Base-by-base conservation (phyloP, 768 basidiomycete species). In the Mycena alexandri region DNA sequence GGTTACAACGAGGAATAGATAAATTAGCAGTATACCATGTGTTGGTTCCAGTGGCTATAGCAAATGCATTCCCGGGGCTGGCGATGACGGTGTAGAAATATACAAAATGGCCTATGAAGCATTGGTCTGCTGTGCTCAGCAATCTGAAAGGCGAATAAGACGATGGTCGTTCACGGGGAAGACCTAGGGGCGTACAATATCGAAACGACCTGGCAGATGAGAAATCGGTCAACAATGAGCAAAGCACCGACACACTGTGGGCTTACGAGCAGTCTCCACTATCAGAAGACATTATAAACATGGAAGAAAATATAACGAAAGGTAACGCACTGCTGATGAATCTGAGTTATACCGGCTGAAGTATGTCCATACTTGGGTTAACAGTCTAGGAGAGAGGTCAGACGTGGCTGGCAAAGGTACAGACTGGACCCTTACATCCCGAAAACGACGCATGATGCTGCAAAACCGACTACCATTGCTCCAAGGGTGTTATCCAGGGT, bases 401-500 rank as follows among this genome's bases (percentile, higher is more conserved):
- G 25, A 17, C 12, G 33, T 7, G 22, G n/a, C 19, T 5, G 38
- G 4, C 22, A 1, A 50, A 21, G 14, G 42, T 5, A 16, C 3
- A 0, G 41, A 42, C 19, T 5, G 22, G 14, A 67, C 70, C 24
- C 70, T 33, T 14, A 68, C 70, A 89, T 79, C 21, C 89, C 89
- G 74, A 85, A 89, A n/a, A 83, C 71, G 53, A 75, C 80, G 69
- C 82, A 85, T 6, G 90, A 85, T 44, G 82, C 76, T 1, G 84
- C 82, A 67, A 89, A 89, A 36, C 90, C 90, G 51, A 89, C 73
- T 68, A 90, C 84, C 48, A 86, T 76, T 19, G 89, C 89, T 41
- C 90, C 90, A 17, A 91, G 82, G 1, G 90, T 90, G 71, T 80
- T 83, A 61, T 83, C 76, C 58, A 85, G 74, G 58, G 69, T 77